Evolutionary conservation across 2,329 filamentous ascomycete species (phyloP).

Genomic region (Calonectria pauciramosa): DNA sequence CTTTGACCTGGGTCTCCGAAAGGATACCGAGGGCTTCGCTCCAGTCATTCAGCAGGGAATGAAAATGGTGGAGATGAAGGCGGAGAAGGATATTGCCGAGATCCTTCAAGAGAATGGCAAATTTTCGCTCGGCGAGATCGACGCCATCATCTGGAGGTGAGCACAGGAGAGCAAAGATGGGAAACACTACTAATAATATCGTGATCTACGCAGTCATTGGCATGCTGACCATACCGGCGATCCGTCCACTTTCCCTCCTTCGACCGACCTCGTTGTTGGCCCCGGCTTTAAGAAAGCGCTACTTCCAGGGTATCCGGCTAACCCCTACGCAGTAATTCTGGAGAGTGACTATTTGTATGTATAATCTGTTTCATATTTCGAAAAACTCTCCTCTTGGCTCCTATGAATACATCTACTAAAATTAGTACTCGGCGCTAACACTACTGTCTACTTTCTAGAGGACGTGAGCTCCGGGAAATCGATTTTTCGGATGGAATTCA

Average conservation of each 20-base stretch:
- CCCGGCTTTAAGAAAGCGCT: background rate
- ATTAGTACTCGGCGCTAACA: background rate
- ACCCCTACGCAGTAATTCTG: background rate
- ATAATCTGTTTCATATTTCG: background rate
- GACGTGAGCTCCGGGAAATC: background rate
- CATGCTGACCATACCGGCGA: conserved; percentile 12
- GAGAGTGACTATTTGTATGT: background rate
- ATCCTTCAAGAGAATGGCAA: conserved; percentile 4
- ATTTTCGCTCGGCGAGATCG: background rate
- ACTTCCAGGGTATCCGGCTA: background rate
- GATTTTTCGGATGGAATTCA: background rate
- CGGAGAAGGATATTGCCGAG: background rate
- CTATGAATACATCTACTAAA: background rate
- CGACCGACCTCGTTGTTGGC: conserved; percentile 5
- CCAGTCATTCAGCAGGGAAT: background rate
- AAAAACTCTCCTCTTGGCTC: too few relatives aligned
- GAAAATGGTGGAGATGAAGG: background rate
- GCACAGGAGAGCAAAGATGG: background rate
- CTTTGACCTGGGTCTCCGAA: conserved; percentile 2
- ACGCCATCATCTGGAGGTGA: background rate
- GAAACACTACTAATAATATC: background rate
- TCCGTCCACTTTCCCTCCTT: conserved; percentile 1
- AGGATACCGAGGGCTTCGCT: background rate
- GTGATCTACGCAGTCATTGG: background rate
- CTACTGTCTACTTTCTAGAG: background rate